phyloP scores from a whole-genome alignment of 2,329 filamentous ascomycete species.

The Trichoderma breve region DNA sequence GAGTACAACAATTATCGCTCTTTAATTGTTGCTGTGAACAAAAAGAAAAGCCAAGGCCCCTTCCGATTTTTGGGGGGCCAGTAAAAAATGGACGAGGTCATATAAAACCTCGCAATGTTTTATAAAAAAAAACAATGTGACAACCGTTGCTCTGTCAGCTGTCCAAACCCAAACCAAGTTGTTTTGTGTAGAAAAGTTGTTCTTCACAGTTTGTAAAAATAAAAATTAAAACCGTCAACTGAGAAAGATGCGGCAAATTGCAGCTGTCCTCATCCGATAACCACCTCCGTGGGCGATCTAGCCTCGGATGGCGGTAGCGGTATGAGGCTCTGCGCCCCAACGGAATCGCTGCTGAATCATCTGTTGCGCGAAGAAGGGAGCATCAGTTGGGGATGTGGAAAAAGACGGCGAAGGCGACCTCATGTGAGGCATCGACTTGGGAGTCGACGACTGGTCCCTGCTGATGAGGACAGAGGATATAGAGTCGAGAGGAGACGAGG shows the following conservation, averaged over 20 bases:
- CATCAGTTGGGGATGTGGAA: conserved; percentile 43
- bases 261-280: conserved; percentile 13
- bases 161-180: conserved; percentile 3
- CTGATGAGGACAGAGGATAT: conserved; percentile 29
- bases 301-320: conserved; percentile 49
- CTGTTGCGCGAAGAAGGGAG: conserved; percentile 40
- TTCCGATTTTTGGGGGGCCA: neutral
- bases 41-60: neutral
- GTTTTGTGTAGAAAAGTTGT: neutral
- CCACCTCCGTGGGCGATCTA: conserved; percentile 30
- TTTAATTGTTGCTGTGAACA: conserved; percentile 4
- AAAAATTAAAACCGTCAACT: conserved; percentile 8
- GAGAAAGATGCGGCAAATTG: conserved; percentile 5
- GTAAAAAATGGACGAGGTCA: neutral
- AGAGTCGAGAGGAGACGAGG: conserved; percentile 24
- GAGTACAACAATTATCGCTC: conserved; percentile 1
- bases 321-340: conserved; percentile 46
- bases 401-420: conserved; percentile 47
- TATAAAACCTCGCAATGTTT: neutral
- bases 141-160: neutral
- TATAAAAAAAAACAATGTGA: neutral
- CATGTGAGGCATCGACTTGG: conserved; percentile 37
- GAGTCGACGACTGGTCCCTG: conserved; percentile 31
- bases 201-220: neutral
- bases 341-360: conserved; percentile 46